A percentile compares a stretch with the other conserved stretches of the same genome.
Conservation (phyloP, 805 yeast genomes). For the Metschnikowia colocasiae region DNA sequence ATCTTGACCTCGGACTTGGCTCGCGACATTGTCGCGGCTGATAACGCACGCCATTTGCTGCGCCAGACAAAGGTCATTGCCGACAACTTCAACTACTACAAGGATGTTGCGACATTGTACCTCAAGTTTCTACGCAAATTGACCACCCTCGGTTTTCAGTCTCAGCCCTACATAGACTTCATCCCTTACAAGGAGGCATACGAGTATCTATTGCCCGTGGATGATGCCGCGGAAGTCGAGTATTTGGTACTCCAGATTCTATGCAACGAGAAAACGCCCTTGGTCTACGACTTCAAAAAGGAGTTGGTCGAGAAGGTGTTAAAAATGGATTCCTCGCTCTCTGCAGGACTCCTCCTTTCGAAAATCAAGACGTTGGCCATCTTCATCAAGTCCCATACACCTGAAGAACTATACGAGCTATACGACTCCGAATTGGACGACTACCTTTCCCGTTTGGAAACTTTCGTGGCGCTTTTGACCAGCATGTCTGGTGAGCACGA, state of each 20-base stretch:
- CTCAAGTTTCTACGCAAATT: constrained; percentile 29
- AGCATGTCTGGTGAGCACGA: not conserved
- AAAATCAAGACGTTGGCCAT: constrained; percentile 16
- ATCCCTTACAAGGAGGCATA: constrained; percentile 10
- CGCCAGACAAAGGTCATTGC: constrained; percentile 26
- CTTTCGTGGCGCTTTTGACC: constrained; percentile 16
- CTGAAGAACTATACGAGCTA: constrained; percentile 3
- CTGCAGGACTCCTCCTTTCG: constrained; percentile 8
- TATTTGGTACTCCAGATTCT: constrained; percentile 22
- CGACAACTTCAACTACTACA: constrained; percentile 35
- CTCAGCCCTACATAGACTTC: constrained; percentile 1
- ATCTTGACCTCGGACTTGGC: constrained; percentile 20
- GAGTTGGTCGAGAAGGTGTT: constrained; percentile 7
- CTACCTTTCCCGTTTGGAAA: constrained; percentile 8
- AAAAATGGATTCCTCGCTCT: constrained; percentile 7
- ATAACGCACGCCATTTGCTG: constrained; percentile 17
- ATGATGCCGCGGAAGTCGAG: constrained; percentile 21
- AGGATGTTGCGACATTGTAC: constrained; percentile 28
- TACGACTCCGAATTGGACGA: constrained; percentile 8
- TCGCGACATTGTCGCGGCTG: constrained; percentile 9
- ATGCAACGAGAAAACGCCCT: not conserved
- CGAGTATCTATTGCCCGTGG: constrained; percentile 14
- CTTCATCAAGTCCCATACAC: constrained; percentile 8
- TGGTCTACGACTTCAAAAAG: constrained; percentile 6
- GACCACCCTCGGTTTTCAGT: constrained; percentile 17